Evolutionary conservation across 441 rosid genomes (phyloP), one percentile per base, ranked within the genome.

Genomic region (Erodium trifolium): DNA sequence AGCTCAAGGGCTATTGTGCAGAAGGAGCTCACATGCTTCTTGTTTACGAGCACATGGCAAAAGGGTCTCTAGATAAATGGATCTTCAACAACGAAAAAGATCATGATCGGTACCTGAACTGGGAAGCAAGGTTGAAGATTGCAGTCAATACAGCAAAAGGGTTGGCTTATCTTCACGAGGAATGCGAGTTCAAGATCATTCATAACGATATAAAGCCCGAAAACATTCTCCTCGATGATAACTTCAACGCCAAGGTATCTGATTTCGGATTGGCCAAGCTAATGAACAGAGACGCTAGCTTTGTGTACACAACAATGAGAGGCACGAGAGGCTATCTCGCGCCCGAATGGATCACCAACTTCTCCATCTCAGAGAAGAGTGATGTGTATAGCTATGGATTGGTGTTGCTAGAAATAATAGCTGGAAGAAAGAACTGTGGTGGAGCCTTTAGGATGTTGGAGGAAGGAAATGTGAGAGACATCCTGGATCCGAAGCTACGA

Each of bases 191-290:
- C 9, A 81, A 81, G 82, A 81, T 79, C 3, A 77, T 81, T 23
- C 84, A 81, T 27, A 78, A 79, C 11, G 84, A 81, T 53, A 73
- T 81, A 69, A 81, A 81, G 35, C 84, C 84, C 23, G 84, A 81
- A 64, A 81, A 81, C 45, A 78, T 81, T 39, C 79, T 81, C 2
- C 27, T 23, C 2, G 27, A 23, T 23, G 27, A 23, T 2, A 23
- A 23, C 27, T 23, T 23, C 27, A 31, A 13, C 31, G 82, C 84
- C 18, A 81, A 79, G 66, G 82, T 81, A 27, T 81, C 84, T 2
- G 84, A 81, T 71, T 81, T 81, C 62, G 84, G 84, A 47, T 63
- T 81, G 72, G 84, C 84, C 3, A 81, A 81, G 79, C 72, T 81
- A 37, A 79, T 78, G 82, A 81, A 70, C 41, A 68, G 82, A 12